Evolutionary conservation across 441 rosid genomes (phyloP).

Genomic region (Capsella rubella): DNA sequence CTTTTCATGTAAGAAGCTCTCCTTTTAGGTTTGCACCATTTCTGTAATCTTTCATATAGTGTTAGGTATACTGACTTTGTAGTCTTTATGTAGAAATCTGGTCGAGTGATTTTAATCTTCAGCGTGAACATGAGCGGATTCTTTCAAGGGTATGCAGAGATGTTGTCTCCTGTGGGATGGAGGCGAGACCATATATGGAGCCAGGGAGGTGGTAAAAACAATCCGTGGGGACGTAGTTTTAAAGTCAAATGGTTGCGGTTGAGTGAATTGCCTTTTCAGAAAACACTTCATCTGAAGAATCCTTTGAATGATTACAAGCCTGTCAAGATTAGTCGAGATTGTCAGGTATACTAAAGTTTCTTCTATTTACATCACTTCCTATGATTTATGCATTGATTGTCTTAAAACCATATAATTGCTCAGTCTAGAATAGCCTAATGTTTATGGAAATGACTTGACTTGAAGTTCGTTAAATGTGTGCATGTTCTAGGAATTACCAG

Average conservation of each 20-base stretch:
- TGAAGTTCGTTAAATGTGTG: constrained; percentile 21
- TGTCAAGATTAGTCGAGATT: constrained; percentile 98
- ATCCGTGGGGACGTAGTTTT: constrained; percentile 96
- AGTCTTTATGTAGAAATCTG: constrained; percentile 79
- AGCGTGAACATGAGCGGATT: constrained; percentile 99
- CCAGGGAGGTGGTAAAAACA: constrained; percentile 85
- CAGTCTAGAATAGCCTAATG: not conserved
- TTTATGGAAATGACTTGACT: constrained; percentile 5
- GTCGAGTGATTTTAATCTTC: constrained; percentile 81
- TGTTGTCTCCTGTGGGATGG: constrained; percentile 95
- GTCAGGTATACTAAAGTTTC: constrained; percentile 66
- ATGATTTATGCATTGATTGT: constrained; percentile 6
- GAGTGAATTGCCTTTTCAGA: constrained; percentile 89
- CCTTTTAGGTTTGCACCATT: constrained; percentile 15
- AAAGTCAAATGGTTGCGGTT: constrained; percentile 89
- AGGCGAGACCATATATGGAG: constrained; percentile 92
- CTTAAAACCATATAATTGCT: not conserved
- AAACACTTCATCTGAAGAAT: constrained; percentile 95
- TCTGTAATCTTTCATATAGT: not conserved
- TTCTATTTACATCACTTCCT: constrained; percentile 17
- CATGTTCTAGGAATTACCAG: constrained; percentile 72
- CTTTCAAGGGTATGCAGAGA: constrained; percentile 99
- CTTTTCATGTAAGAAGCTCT: constrained; percentile 77
- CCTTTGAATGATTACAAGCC: constrained; percentile 93
- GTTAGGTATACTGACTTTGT: constrained; percentile 22